A percentile compares a stretch with the other conserved stretches of the same genome.
Evolutionary conservation across 1,284 basidiomycete species (phyloP).

Genomic region (Taiwanofungus camphoratus): DNA sequence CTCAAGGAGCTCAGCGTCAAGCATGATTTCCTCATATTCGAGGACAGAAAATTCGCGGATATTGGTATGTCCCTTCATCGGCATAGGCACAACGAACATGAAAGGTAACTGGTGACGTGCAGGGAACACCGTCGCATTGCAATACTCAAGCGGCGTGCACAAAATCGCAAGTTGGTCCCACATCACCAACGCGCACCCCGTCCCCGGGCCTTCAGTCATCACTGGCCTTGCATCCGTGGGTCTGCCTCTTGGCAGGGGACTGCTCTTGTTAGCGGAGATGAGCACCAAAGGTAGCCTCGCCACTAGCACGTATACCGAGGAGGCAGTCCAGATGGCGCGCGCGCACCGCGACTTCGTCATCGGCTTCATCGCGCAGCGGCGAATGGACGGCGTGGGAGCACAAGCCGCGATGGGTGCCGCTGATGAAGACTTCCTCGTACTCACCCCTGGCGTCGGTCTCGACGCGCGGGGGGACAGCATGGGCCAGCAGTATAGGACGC

Average conservation of each 20-base stretch:
- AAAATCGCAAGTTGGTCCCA: slow-evolving; percentile 96
- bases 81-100: not conserved
- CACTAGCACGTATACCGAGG: slow-evolving; percentile 78
- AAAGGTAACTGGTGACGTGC: not conserved
- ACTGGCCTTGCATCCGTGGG: slow-evolving; percentile 86
- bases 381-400: slow-evolving; percentile 67
- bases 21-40: slow-evolving; percentile 96
- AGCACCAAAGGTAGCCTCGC: slow-evolving; percentile 87
- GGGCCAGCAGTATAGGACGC: slow-evolving; percentile 97
- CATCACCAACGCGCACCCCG: slow-evolving; percentile 94
- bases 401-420: slow-evolving; percentile 25
- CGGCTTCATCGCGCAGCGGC: slow-evolving; percentile 89
- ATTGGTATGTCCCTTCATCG: slow-evolving; percentile 63
- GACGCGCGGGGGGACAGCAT: slow-evolving; percentile 80
- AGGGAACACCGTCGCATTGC: slow-evolving; percentile 96
- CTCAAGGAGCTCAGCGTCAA: slow-evolving; percentile 71
- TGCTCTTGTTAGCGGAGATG: slow-evolving; percentile 96
- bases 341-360: slow-evolving; percentile 82
- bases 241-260: slow-evolving; percentile 76
- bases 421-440: slow-evolving; percentile 80
- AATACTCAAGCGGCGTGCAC: slow-evolving; percentile 93
- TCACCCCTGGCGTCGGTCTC: slow-evolving; percentile 92
- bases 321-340: slow-evolving; percentile 85
- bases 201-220: slow-evolving; percentile 93
- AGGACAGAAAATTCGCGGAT: slow-evolving; percentile 99